Percentiles rank a stretch among this genome's conserved stretches.
Evolutionary conservation across 768 basidiomycete species (phyloP).

Genomic region (Artomyces pyxidatus): DNA sequence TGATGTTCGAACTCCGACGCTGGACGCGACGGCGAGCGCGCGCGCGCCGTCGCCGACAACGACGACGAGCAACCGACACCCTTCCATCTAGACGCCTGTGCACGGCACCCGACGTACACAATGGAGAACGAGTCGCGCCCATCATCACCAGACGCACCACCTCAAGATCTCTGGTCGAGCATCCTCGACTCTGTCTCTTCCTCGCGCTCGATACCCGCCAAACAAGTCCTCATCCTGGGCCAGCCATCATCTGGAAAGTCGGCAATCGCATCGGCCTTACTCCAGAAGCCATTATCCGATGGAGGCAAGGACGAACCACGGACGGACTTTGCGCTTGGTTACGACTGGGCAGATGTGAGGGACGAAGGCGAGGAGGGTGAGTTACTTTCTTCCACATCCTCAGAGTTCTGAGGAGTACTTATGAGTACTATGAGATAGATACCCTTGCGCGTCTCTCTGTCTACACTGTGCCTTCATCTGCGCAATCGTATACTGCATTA

Average conservation of each 20-base stretch:
- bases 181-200: constrained; percentile 86
- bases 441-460: constrained; percentile 84
- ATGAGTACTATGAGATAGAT: constrained; percentile 38
- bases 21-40: no score
- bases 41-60: no score
- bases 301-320: constrained; percentile 51
- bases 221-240: constrained; percentile 81
- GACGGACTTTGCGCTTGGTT: constrained; percentile 81
- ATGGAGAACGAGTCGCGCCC: constrained; percentile 38
- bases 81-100: no score
- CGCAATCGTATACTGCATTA: constrained; percentile 60
- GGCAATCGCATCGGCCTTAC: constrained; percentile 57
- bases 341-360: constrained; percentile 83
- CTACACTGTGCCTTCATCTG: constrained; percentile 81
- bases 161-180: constrained; percentile 84
- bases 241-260: constrained; percentile 76
- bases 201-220: constrained; percentile 73
- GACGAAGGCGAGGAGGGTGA: constrained; percentile 93
- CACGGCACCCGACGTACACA: no score
- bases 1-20: no score
- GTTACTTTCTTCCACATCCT: constrained; percentile 19
- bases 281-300: constrained; percentile 55
- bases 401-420: constrained; percentile 1
- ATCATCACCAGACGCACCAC: constrained; percentile 65
- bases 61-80: no score